These are phyloP conservation scores for Ajuga chamaepitys DNA, from an alignment of 257 asterid genomes.

Conservation along the genomic window DNA sequence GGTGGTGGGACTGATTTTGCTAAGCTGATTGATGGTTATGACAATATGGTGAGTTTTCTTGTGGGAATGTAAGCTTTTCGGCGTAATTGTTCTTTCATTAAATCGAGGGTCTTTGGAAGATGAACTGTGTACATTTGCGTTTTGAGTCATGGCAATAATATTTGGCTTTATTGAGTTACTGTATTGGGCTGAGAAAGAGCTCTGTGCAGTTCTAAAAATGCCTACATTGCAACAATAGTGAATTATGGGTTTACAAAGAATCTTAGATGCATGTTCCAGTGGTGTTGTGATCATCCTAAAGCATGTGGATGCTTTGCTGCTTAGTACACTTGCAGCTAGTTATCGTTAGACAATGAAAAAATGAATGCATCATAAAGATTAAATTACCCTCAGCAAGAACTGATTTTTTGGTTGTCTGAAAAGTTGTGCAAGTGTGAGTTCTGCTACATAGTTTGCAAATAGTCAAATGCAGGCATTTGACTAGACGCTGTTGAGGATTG, in stretches of 20 bases:
- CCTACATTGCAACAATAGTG: too few species aligned
- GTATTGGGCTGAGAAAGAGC: background rate
- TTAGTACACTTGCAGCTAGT: background rate
- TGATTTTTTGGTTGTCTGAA: background rate
- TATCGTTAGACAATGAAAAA: background rate
- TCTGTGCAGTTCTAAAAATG: too few species aligned
- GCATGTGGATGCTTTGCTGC: background rate
- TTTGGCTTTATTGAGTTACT: background rate
- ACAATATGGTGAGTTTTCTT: slow-evolving; percentile 48
- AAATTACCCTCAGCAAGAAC: background rate
- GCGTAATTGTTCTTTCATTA: slow-evolving; percentile 59
- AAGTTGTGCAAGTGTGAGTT: background rate
- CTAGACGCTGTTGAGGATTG: background rate
- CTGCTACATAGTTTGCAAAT: background rate
- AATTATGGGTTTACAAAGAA: background rate
- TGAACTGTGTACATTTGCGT: background rate
- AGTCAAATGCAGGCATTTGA: background rate
- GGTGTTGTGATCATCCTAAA: background rate
- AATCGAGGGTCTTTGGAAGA: slow-evolving; percentile 33
- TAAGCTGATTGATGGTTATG: slow-evolving; percentile 60
- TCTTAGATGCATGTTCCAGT: background rate
- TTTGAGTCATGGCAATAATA: background rate
- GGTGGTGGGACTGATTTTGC: slow-evolving; percentile 42
- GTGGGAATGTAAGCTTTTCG: background rate
- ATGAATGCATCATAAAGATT: background rate